phyloP scores from a whole-genome alignment of 2,329 filamentous ascomycete genomes.

The Chaetoscypha palmicola region DNA sequence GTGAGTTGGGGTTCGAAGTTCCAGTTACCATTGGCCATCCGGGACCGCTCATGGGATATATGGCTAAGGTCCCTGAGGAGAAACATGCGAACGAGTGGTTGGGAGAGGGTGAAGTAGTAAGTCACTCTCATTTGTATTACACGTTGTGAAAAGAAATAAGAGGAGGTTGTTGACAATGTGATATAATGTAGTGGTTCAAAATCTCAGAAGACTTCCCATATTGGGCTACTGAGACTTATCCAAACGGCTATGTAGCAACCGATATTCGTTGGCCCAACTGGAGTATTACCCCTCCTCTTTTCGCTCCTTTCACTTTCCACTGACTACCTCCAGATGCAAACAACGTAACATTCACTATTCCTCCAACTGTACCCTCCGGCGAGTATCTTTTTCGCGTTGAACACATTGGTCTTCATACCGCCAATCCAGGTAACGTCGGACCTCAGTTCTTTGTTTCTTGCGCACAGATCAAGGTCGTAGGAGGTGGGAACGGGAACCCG shows the following conservation, averaged over 20 bases:
- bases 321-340: not conserved
- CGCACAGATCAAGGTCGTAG: not conserved
- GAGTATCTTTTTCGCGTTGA: conserved; percentile 2
- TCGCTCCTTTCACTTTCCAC: not conserved
- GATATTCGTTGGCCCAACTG: not conserved
- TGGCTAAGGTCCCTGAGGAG: not conserved
- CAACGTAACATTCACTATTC: not conserved
- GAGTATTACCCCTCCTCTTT: not conserved
- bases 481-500: not conserved
- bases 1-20: not conserved
- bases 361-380: not conserved
- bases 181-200: not conserved
- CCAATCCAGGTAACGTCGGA: not conserved
- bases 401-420: not conserved
- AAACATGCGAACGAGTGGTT: not conserved
- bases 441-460: not conserved
- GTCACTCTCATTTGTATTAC: not conserved
- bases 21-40: conserved; percentile 1
- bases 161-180: not conserved
- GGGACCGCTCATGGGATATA: not conserved
- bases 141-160: not conserved
- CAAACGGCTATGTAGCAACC: not conserved
- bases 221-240: not conserved
- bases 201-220: conserved; percentile 3
- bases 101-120: not conserved